Base-by-base conservation (phyloP, 306 rosid genomes). In the Corylus heterophylla region DNA sequence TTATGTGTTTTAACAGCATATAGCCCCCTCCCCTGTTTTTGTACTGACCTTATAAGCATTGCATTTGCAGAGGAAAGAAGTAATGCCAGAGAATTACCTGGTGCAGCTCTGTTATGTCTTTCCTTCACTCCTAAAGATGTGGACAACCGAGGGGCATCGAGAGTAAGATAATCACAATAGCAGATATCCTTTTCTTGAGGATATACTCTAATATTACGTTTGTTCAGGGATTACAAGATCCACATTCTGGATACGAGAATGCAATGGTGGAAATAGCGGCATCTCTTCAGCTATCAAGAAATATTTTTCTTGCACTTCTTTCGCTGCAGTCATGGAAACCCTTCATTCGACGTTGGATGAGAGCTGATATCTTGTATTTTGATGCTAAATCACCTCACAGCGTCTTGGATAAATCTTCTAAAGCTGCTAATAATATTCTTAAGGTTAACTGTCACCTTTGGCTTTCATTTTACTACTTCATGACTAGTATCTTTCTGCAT, bases 251-350 rank as follows among this genome's bases (percentile, higher is more conserved):
- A 81, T 95, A 87, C 89, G 90, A 79, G 86, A 86, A 87, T 76
- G 90, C 94, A 68, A 79, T 91, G 79, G 86, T 81, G 79, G 98
- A 92, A 89, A 78, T 91, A 59, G 90, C 98, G 49, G 81, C 88
- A 70, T 90, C 98, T 79, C 93, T 95, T 85, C 94, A 91, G 81
- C 96, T 95, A 59, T 92, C 97, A 39, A 90, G 98, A 88, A 92
- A 91, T 82, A 79, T 92, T 83, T 81, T 88, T 87, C 84, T 91
- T 49, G 98, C 96, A 61, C 92, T 92, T 75, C 82, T 89, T 87
- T 83, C 98, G 62, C 86, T 92, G 61, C 94, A 95, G 82, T 95
- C 98, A 71, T 95, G 98, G 98, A 91, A 92, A 88, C 80, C 92
- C 67, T 95, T 92, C 78, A 80, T 90, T 88, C 79, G 76, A 54